Base-by-base conservation (phyloP, 768 basidiomycete genomes). In the Sporobolomyces roseus region DNA sequence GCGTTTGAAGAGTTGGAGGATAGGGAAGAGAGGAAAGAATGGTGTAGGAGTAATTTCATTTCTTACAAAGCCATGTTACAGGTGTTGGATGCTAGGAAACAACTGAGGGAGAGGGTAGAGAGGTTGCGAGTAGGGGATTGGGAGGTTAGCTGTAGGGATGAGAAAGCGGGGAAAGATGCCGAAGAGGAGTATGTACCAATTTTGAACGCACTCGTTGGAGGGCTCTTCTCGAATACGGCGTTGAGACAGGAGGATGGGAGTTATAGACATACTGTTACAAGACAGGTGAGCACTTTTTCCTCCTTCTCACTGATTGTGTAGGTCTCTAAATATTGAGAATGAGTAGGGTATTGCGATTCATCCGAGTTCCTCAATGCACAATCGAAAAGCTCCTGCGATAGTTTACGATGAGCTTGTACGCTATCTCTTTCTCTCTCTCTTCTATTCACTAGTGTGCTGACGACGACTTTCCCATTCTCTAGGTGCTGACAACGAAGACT, bases 391-490 rank as follows among this genome's bases (percentile, higher is more conserved):
- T 0, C 86, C 87, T 0, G 91, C 88, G 8, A 91, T 99, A 70
- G 83, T 99, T 43, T 99, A 90, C 77, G 88, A 94, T 77, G 96
- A 99, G 76, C 80, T 99, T 76, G 94, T 96, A 69, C 4, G 48
- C 65, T 2, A 3, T 38, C 51, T 25, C 17, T 51, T 36, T 53
- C 65, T 51, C 41, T 27, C 38, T 33, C 3, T 9, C 8, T 14
- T 35, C 35, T 36, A 21, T 5, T 19, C 36, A 4, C 23, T 13
- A 9, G 4, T 10, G n/a, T 8, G 19, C 9, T 55, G 54, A 36
- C 23, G 4, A 4, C 33, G 30, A 13, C 32, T 33, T 30, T 19
- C 46, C 19, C 23, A 12, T 45, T 19, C 45, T 13, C 74, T 21
- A 90, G 88, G 82, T 91, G 54, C 86, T 87, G 75, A 92, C 91